A percentile compares a stretch with the other conserved stretches of the same genome.
Conservation (phyloP, 2,329 filamentous ascomycete species). For the Mycosphaerella sp. region DNA sequence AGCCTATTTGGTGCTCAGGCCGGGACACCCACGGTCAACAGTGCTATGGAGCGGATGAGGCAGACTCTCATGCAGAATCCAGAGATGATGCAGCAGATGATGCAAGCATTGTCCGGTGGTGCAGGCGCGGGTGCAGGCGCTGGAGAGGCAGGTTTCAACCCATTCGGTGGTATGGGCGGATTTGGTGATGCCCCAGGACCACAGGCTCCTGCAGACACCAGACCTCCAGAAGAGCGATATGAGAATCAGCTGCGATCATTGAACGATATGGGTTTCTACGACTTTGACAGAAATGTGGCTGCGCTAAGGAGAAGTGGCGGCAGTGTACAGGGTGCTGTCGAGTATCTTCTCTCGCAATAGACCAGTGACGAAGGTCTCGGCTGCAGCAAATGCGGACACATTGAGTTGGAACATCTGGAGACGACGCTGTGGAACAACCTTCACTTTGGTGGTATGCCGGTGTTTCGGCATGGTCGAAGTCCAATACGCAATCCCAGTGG, state of each 20-base stretch:
- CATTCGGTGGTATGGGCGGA: conserved; percentile 39
- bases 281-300: conserved; percentile 88
- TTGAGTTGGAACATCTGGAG: neutral
- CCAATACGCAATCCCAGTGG: neutral
- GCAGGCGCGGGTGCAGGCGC: conserved; percentile 29
- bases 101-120: conserved; percentile 51
- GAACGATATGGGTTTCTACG: conserved; percentile 98
- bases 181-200: conserved; percentile 33
- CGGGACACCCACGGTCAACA: conserved; percentile 33
- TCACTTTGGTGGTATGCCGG: conserved; percentile 1
- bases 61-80: conserved; percentile 53
- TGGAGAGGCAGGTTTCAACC: conserved; percentile 38
- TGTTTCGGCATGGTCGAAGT: neutral
- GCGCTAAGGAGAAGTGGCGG: conserved; percentile 84
- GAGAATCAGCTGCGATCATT: conserved; percentile 83
- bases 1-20: conserved; percentile 64
- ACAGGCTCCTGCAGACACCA: conserved; percentile 64
- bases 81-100: conserved; percentile 48
- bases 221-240: conserved; percentile 90
- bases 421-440: neutral
- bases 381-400: conserved; percentile 1
- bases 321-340: conserved; percentile 86
- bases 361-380: neutral
- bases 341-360: conserved; percentile 52
- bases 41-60: conserved; percentile 45